Percentiles rank a stretch among this genome's conserved stretches.
These are phyloP conservation scores for Artemisia tridentata DNA, from an alignment of 129 eudicot species.

Conservation along the genomic window DNA sequence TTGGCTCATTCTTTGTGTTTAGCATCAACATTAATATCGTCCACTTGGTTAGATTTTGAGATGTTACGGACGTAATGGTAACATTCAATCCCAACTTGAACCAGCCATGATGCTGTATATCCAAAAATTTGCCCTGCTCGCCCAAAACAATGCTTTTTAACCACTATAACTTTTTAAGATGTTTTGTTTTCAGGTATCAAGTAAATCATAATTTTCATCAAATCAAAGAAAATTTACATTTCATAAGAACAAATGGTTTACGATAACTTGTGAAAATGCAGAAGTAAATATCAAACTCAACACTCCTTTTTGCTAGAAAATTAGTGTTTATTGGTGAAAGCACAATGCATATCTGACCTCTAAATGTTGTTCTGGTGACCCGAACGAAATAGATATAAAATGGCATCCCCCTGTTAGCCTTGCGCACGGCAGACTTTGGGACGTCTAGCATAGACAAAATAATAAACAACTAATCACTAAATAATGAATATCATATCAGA, in stretches of 20 bases:
- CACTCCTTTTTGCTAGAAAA: too few species aligned
- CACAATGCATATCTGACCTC: background rate
- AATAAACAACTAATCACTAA: background rate
- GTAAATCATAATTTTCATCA: too few species aligned
- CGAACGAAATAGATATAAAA: background rate
- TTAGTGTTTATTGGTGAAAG: constrained; percentile 2
- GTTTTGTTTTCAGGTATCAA: too few species aligned
- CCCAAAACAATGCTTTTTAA: background rate
- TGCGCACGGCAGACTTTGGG: background rate
- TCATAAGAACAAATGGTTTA: too few species aligned
- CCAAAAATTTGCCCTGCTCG: constrained; percentile 77
- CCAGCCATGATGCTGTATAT: constrained; percentile 84
- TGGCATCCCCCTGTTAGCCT: background rate
- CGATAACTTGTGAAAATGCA: too few species aligned
- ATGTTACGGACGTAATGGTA: constrained; percentile 49
- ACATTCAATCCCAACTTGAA: constrained; percentile 70
- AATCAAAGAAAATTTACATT: too few species aligned
- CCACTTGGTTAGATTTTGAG: constrained; percentile 36
- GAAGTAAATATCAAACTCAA: too few species aligned
- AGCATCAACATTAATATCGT: constrained; percentile 21
- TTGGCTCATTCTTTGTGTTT: constrained; percentile 33
- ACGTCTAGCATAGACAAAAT: background rate
- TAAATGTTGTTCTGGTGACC: background rate
- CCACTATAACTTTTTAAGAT: too few species aligned
- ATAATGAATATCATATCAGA: too few species aligned